Conservation (phyloP, 331 rosid genomes). For the Quercus phellos region DNA sequence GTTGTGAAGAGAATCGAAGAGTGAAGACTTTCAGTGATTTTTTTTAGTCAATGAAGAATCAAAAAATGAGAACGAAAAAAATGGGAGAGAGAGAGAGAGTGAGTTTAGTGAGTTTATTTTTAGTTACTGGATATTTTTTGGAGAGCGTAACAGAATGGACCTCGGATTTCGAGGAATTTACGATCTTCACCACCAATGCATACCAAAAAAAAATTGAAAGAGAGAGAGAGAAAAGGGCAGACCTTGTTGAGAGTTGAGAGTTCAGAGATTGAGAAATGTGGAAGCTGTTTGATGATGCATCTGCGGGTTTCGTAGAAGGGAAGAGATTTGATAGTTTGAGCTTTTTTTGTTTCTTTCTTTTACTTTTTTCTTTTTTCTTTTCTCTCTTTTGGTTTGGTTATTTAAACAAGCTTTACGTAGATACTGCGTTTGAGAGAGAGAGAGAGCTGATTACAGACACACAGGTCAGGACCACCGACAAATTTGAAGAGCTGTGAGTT, state of each 20-base stretch:
- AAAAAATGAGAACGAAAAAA: not conserved
- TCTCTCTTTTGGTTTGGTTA: not conserved
- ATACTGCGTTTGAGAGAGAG: constrained; percentile 2
- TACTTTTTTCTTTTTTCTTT: not conserved
- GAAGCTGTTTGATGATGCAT: constrained; percentile 43
- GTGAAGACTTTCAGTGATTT: constrained; percentile 7
- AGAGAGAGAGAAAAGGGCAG: constrained; percentile 9
- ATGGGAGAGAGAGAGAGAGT: not conserved
- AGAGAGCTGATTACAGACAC: constrained; percentile 10
- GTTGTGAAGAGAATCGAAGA: constrained; percentile 8
- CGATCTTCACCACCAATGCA: constrained; percentile 9
- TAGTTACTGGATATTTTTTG: not conserved
- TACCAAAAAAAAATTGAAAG: not conserved
- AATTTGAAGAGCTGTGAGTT: constrained; percentile 23
- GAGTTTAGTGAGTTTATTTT: not conserved
- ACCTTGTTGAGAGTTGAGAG: constrained; percentile 20
- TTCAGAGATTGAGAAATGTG: constrained; percentile 33
- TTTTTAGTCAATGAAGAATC: constrained; percentile 38
- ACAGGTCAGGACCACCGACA: constrained; percentile 59
- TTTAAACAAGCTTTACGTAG: constrained; percentile 34
- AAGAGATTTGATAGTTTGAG: constrained; percentile 22
- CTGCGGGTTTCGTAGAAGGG: constrained; percentile 44
- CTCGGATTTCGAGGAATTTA: constrained; percentile 16
- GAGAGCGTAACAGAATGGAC: not conserved
- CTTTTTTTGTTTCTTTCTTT: not conserved